These are phyloP conservation scores for Medicago arabica DNA, from an alignment of 306 rosid genomes.

Conservation along the genomic window DNA sequence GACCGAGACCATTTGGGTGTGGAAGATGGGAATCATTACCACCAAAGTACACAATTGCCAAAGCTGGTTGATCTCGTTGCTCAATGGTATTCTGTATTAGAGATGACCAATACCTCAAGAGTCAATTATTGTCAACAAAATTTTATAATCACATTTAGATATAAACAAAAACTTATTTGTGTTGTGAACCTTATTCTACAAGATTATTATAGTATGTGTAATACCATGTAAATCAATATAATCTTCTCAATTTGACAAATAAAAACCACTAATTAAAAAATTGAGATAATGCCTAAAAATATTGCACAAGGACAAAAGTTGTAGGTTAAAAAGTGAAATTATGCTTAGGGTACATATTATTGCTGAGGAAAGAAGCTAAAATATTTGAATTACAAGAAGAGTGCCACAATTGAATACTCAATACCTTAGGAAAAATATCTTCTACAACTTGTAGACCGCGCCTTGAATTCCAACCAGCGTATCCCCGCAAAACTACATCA, in stretches of 20 bases:
- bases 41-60: slow-evolving; percentile 85
- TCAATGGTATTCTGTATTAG: slow-evolving; percentile 50
- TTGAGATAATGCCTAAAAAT: too few species aligned
- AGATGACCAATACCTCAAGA: background rate
- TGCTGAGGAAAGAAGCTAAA: background rate
- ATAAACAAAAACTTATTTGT: too few species aligned
- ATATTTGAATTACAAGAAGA: background rate
- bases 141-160: too few species aligned
- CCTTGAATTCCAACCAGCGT: slow-evolving; percentile 78
- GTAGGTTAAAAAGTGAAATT: background rate
- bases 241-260: too few species aligned
- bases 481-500: slow-evolving; percentile 71
- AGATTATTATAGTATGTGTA: too few species aligned
- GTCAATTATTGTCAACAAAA: too few species aligned
- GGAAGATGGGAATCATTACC: slow-evolving; percentile 76
- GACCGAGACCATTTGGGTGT: slow-evolving; percentile 59
- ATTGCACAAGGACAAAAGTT: too few species aligned
- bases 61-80: slow-evolving; percentile 54
- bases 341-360: background rate
- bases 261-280: too few species aligned
- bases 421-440: slow-evolving; percentile 71
- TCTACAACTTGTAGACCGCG: slow-evolving; percentile 67
- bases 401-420: background rate
- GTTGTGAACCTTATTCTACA: too few species aligned
- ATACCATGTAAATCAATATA: too few species aligned